Conservation (phyloP, 768 basidiomycete species). For the Xerocomellus intermedius region DNA sequence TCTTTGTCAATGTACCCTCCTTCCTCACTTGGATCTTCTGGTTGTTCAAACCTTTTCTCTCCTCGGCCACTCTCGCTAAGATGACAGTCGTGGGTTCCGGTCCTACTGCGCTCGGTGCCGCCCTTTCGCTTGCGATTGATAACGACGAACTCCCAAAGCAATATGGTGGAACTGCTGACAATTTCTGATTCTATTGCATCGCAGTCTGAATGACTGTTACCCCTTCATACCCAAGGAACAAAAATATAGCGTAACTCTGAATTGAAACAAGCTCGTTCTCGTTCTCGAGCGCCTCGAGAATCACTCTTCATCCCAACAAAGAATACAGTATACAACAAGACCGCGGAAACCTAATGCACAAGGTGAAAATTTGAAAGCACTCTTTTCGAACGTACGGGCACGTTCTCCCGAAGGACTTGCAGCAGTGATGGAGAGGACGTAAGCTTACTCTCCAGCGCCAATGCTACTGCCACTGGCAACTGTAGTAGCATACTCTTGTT, state of each 20-base stretch:
- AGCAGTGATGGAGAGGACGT: neutral
- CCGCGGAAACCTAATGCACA: neutral
- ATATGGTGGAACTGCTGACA: no score
- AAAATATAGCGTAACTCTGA: neutral
- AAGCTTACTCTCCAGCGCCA: conserved; percentile 23
- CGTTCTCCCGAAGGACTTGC: neutral
- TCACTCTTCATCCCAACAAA: neutral
- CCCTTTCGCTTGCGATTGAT: no score
- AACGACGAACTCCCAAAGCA: no score
- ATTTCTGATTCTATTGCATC: no score
- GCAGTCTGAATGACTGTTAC: no score
- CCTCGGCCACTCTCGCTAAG: no score
- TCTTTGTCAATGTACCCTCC: no score
- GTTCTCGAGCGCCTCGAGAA: neutral
- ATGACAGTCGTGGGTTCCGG: no score
- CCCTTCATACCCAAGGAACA: no score
- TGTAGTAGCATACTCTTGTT: conserved; percentile 46
- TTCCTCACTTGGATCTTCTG: no score
- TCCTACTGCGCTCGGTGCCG: no score
- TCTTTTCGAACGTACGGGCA: neutral
- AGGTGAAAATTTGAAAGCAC: neutral
- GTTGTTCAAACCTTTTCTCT: no score
- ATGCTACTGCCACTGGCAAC: conserved; percentile 37
- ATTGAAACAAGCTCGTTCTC: neutral
- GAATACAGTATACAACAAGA: neutral